Percentiles rank a stretch among this genome's conserved stretches.
phyloP scores from a whole-genome alignment of 306 rosid genomes.

The Rosa chinensis region DNA sequence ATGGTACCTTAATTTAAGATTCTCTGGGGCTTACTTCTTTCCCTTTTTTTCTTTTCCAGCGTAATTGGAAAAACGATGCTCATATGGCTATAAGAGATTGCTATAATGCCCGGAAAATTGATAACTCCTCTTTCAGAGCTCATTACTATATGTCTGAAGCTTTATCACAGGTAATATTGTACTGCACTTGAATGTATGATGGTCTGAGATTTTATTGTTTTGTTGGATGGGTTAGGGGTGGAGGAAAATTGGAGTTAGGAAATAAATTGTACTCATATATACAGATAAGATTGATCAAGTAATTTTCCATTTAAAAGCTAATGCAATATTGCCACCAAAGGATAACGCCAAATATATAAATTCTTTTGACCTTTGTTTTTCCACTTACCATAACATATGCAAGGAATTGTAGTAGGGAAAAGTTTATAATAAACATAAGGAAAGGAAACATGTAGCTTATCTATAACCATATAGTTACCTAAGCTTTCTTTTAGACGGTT shows the following conservation, averaged over 20 bases:
- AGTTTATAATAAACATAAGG: neutral
- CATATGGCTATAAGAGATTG: conserved; percentile 91
- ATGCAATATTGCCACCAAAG: neutral
- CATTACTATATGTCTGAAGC: conserved; percentile 80
- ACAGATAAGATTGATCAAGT: neutral
- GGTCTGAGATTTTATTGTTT: neutral
- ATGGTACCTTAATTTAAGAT: conserved; percentile 14
- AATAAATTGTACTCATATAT: neutral
- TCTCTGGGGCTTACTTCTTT: conserved; percentile 3
- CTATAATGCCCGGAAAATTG: conserved; percentile 64
- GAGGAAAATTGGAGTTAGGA: neutral
- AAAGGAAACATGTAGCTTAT: neutral
- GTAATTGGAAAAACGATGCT: conserved; percentile 97
- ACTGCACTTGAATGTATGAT: conserved; percentile 7
- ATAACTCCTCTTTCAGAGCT: conserved; percentile 60
- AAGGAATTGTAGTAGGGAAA: neutral
- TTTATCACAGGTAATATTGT: conserved; percentile 72
- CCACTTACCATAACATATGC: neutral
- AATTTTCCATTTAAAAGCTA: neutral
- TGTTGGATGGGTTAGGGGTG: neutral
- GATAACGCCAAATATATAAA: neutral
- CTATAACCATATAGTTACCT: neutral
- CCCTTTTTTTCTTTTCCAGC: conserved; percentile 41
- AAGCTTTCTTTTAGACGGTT: neutral
- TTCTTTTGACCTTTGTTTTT: neutral